Conservation (phyloP, 2,329 filamentous ascomycete genomes). For the Diaporthe eres region DNA sequence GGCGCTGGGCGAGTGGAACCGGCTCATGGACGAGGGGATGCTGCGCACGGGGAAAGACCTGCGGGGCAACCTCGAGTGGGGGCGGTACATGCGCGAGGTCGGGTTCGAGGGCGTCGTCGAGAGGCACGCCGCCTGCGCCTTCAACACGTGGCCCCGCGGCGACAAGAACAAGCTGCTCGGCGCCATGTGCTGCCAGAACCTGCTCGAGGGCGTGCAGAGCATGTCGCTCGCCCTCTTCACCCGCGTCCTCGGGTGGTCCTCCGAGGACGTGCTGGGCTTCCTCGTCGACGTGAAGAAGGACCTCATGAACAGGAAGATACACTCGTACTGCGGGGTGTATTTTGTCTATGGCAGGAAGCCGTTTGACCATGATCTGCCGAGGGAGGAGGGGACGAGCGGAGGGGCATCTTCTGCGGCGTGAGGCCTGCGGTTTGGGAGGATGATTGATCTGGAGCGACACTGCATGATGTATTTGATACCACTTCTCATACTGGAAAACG, state of each 20-base stretch:
- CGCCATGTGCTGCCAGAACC: constrained; percentile 49
- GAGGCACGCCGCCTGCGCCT: constrained; percentile 50
- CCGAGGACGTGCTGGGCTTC: constrained; percentile 47
- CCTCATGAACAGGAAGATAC: constrained; percentile 49
- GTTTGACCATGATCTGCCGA: constrained; percentile 10
- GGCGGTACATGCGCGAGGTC: constrained; percentile 48
- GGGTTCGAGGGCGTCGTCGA: constrained; percentile 52
- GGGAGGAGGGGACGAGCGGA: not conserved
- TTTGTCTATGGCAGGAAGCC: constrained; percentile 42
- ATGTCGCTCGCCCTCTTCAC: constrained; percentile 52
- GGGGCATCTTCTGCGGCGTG: not conserved
- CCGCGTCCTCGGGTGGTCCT: constrained; percentile 49
- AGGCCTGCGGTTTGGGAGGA: not conserved
- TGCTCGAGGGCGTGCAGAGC: constrained; percentile 49
- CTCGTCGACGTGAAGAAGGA: constrained; percentile 51
- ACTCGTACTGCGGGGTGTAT: constrained; percentile 52
- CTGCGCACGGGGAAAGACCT: constrained; percentile 48
- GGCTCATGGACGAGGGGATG: constrained; percentile 50
- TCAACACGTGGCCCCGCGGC: constrained; percentile 54
- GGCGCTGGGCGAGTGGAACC: constrained; percentile 50
- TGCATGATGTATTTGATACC: not conserved
- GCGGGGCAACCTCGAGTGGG: constrained; percentile 48
- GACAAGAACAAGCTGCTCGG: constrained; percentile 53
- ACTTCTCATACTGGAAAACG: not conserved
- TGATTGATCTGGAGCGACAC: not conserved